Percentiles rank a stretch among this genome's conserved stretches.
Evolutionary conservation across 805 yeast species (phyloP).

Genomic region (Kurtzmaniella fragi): DNA sequence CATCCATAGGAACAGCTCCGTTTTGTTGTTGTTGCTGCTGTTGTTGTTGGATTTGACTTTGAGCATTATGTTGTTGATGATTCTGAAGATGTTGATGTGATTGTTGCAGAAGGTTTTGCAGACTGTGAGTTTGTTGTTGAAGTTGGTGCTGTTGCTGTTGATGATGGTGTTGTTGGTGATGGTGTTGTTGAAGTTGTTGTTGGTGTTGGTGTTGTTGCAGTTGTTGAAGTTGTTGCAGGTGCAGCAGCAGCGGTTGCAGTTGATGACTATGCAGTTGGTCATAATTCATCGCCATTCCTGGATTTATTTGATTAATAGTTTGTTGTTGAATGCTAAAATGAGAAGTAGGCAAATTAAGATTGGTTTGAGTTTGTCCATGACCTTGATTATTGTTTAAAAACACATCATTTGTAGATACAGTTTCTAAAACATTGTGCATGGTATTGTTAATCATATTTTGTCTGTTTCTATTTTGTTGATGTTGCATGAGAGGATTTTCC

Average conservation of each 20-base stretch:
- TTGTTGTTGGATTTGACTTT: constrained; percentile 4
- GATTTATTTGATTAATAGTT: constrained; percentile 11
- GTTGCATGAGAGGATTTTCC: constrained; percentile 25
- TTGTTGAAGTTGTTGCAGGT: constrained; percentile 14
- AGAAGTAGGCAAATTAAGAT: constrained; percentile 13
- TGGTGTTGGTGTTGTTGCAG: constrained; percentile 14
- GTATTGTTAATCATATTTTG: constrained; percentile 32
- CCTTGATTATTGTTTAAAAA: constrained; percentile 48
- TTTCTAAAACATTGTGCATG: constrained; percentile 66
- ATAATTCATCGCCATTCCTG: constrained; percentile 5
- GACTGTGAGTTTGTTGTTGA: constrained; percentile 1
- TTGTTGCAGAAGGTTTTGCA: neutral
- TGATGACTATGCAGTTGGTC: constrained; percentile 12
- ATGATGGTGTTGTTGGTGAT: constrained; percentile 1
- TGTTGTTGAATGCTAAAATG: constrained; percentile 22
- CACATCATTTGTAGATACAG: constrained; percentile 91
- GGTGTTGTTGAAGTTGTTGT: constrained; percentile 11
- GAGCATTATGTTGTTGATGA: constrained; percentile 3
- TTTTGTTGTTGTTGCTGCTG: constrained; percentile 10
- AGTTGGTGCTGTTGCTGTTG: neutral
- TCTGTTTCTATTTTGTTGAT: constrained; percentile 16
- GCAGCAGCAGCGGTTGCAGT: constrained; percentile 15
- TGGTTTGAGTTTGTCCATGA: constrained; percentile 8
- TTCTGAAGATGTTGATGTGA: constrained; percentile 4
- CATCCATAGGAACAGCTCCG: constrained; percentile 31